phyloP scores from a whole-genome alignment of 2,329 filamentous ascomycete species.

The Pochonia chlamydosporia region DNA sequence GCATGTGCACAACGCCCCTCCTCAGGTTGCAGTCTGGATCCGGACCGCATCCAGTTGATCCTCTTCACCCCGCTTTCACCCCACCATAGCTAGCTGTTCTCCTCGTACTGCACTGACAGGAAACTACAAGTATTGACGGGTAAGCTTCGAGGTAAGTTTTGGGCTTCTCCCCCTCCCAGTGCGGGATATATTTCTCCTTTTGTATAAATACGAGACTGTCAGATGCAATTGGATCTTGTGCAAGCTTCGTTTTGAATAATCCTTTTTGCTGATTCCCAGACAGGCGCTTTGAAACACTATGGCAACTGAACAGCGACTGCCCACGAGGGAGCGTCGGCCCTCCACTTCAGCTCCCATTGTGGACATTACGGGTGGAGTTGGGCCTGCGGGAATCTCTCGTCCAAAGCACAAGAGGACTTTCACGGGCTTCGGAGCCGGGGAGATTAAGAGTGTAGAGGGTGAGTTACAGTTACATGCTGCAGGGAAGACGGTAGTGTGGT shows the following conservation, averaged over 20 bases:
- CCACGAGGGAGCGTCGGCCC: conserved; percentile 68
- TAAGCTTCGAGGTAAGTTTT: not conserved
- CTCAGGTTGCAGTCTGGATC: too few species aligned
- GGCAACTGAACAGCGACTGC: conserved; percentile 33
- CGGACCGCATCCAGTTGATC: too few species aligned
- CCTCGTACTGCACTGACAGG: not conserved
- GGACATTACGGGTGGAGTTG: conserved; percentile 79
- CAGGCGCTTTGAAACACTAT: too few species aligned
- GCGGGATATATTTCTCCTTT: not conserved
- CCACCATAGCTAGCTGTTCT: conserved; percentile 10
- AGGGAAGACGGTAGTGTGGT: too few species aligned
- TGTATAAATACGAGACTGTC: not conserved
- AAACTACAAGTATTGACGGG: not conserved
- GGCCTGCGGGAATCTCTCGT: conserved; percentile 75
- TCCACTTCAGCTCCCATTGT: conserved; percentile 78
- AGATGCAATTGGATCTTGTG: not conserved
- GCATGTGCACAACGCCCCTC: too few species aligned
- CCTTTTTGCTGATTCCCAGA: not conserved
- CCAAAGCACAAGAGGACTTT: conserved; percentile 98
- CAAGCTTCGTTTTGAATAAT: not conserved
- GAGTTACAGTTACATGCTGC: conserved; percentile 30
- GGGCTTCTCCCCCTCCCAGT: not conserved
- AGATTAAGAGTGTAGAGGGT: conserved; percentile 93
- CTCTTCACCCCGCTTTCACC: conserved; percentile 2
- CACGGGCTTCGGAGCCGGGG: conserved; percentile 82